Base-by-base conservation (phyloP, 345 rosid species). In the Salix udensis region DNA sequence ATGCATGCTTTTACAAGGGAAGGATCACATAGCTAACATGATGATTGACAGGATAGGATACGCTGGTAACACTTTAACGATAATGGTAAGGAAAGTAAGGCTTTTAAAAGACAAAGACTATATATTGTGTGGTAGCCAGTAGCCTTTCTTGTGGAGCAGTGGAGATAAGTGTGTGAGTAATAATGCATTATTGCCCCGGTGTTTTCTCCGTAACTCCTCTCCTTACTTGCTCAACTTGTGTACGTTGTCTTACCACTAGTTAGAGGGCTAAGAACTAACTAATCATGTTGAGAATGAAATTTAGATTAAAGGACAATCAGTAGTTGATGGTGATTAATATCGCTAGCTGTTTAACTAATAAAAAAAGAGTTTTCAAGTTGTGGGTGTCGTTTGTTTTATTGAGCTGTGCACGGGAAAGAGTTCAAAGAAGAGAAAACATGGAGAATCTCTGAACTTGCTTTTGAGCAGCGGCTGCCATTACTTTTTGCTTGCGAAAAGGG, bases 21-120 rank as follows among this genome's bases (percentile, higher is more conserved):
- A 44, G 12, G 39, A 58, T 58, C 76, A 72, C 52, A 40, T 73
- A 26, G 23, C 24, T 46, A 52, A 18, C 42, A 65, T 65, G 53
- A 31, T 72, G 67, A 70, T 53, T 18, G 81, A 77, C 34, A 65
- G 26, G 31, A 40, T 50, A 65, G 75, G 78, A 62, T 67, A 79
- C 76, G 31, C 34, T 16, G 70, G 37, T 30, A 60, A 44, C 26
- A 23, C 78, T 77, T 71, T 76, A 61, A 36, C 2, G 68, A 74
- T 65, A 58, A 66, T 74, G 61, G 44, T 62, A 71, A 65, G 68
- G 62, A 67, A 77, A 80, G 78, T 21, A 7, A 42, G 19, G 44
- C 37, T 77, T 72, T 70, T 23, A 31, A 61, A 19, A 37, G 26
- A 70, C 77, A 19, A 12, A 48, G 71, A 15, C 8, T 36, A 15